A percentile compares a stretch with the other conserved stretches of the same genome.
Conservation (phyloP, 495 filamentous ascomycete species). For the Zalerion maritima region DNA sequence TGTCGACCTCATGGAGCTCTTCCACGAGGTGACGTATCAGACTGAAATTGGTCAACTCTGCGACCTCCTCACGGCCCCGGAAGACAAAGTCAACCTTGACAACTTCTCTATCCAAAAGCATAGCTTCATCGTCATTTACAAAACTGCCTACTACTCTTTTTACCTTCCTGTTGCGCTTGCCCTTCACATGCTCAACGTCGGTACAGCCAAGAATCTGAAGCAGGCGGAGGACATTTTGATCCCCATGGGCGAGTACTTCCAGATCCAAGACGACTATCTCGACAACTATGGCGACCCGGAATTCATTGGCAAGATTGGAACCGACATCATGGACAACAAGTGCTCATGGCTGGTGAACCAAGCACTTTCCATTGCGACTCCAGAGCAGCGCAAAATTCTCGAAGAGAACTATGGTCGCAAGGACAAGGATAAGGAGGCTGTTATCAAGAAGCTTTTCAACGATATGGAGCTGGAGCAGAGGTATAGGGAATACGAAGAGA, state of each 20-base stretch:
- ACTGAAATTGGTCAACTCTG: conserved; percentile 91
- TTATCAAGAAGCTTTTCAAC: conserved; percentile 74
- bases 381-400: conserved; percentile 68
- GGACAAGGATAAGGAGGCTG: conserved; percentile 60
- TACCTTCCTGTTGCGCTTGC: conserved; percentile 95
- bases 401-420: conserved; percentile 85
- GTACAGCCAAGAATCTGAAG: conserved; percentile 71
- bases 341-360: conserved; percentile 96
- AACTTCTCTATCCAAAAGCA: conserved; percentile 94
- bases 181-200: conserved; percentile 63
- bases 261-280: conserved; percentile 96
- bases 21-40: conserved; percentile 85
- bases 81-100: conserved; percentile 77
- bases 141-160: conserved; percentile 98
- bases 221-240: conserved; percentile 84
- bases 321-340: conserved; percentile 98
- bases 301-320: conserved; percentile 92
- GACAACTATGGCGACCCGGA: conserved; percentile 90
- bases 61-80: conserved; percentile 89
- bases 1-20: conserved; percentile 80
- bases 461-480: conserved; percentile 68
- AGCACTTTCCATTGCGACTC: conserved; percentile 59
- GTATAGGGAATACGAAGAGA: conserved; percentile 83
- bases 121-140: conserved; percentile 97
- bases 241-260: conserved; percentile 98